Evolutionary conservation across 2,329 filamentous ascomycete genomes (phyloP).

Genomic region (Dactylellina parvicollis): DNA sequence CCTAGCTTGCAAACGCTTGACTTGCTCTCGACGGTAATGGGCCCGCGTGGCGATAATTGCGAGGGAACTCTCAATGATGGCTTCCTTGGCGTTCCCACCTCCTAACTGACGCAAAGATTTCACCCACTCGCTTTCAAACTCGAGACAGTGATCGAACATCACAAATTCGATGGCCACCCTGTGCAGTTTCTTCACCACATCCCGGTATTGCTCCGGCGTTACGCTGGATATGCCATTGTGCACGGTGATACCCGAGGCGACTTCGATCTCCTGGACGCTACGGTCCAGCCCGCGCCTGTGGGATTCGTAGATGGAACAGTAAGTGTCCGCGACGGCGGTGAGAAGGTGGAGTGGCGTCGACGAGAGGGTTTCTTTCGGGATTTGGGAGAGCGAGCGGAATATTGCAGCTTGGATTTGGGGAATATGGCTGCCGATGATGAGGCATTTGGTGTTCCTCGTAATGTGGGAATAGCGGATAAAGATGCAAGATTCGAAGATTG

Average conservation of each 20-base stretch:
- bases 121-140: background rate
- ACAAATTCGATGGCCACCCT: background rate
- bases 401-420: background rate
- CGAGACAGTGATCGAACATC: background rate
- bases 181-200: background rate
- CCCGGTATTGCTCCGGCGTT: background rate
- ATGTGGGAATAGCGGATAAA: background rate
- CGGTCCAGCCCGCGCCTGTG: background rate
- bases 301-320: background rate
- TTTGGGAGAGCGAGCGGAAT: background rate
- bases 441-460: background rate
- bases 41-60: background rate
- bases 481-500: background rate
- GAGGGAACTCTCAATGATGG: background rate
- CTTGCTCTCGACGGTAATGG: background rate
- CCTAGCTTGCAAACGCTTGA: background rate
- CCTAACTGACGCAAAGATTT: too few relatives aligned
- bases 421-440: background rate
- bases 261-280: background rate
- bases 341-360: background rate
- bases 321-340: background rate
- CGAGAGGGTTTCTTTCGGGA: background rate
- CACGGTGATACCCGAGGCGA: background rate
- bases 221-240: background rate
- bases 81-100: too few relatives aligned